Conservation (phyloP, 148 eudicot genomes). For the Suaeda aralocaspica region DNA sequence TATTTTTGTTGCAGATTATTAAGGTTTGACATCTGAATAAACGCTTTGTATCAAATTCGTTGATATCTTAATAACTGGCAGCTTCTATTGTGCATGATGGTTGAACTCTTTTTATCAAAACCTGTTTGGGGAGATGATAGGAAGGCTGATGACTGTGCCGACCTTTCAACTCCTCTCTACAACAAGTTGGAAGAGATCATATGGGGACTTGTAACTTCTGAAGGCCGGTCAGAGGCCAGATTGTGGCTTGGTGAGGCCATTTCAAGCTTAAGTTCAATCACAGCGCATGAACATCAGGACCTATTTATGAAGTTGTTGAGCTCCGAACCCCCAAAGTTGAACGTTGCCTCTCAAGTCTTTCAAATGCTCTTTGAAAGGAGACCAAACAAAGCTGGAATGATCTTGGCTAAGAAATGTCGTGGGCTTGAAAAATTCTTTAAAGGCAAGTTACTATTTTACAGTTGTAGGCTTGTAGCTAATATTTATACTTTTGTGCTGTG, state of each 20-base stretch:
- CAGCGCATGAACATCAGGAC: slow-evolving; percentile 38
- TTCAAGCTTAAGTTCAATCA: slow-evolving; percentile 49
- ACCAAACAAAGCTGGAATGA: slow-evolving; percentile 52
- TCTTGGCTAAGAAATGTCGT: slow-evolving; percentile 63
- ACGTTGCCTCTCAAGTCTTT: slow-evolving; percentile 58
- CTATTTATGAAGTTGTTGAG: slow-evolving; percentile 60
- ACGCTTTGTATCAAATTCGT: not conserved
- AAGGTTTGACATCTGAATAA: not conserved
- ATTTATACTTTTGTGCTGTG: not conserved
- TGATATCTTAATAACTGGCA: not conserved
- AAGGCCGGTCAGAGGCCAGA: slow-evolving; percentile 82
- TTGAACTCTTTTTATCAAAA: slow-evolving; percentile 57
- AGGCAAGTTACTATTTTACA: slow-evolving; percentile 53
- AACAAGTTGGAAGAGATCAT: slow-evolving; percentile 47
- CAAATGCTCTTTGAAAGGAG: slow-evolving; percentile 68
- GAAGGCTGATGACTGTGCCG: slow-evolving; percentile 34
- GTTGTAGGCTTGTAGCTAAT: slow-evolving; percentile 5
- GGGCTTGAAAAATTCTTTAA: slow-evolving; percentile 68
- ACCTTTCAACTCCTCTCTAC: slow-evolving; percentile 42
- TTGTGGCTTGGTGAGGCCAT: slow-evolving; percentile 85
- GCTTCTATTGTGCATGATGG: slow-evolving; percentile 36
- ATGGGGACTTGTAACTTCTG: slow-evolving; percentile 51
- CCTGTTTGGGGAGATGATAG: slow-evolving; percentile 37
- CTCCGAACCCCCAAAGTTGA: slow-evolving; percentile 45
- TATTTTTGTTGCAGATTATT: slow-evolving; percentile 15